These are phyloP conservation scores for Cordyceps cateniannulata DNA, from an alignment of 2,329 filamentous ascomycete species.

Conservation along the genomic window DNA sequence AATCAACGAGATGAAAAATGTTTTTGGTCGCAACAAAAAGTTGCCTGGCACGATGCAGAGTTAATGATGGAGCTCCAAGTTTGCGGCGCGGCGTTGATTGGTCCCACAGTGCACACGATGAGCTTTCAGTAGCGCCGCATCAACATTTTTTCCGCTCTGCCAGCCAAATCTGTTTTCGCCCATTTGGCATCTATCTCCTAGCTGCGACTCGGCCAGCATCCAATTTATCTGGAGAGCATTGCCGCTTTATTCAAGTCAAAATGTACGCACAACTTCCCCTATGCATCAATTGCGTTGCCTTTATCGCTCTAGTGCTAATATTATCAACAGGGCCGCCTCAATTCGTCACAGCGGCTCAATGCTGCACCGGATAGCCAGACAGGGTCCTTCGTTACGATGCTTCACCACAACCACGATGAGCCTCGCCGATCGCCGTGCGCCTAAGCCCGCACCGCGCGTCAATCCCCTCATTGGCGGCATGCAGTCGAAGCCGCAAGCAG, in stretches of 20 bases:
- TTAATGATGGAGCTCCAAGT: slow-evolving; percentile 11
- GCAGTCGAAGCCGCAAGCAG: not conserved
- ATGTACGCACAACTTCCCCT: not conserved
- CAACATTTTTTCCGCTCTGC: slow-evolving; percentile 10
- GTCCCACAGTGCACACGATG: slow-evolving; percentile 5
- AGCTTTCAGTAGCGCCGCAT: slow-evolving; percentile 3
- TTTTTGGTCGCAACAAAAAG: not conserved
- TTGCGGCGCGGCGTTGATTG: slow-evolving; percentile 16
- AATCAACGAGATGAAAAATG: not conserved
- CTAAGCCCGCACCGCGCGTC: slow-evolving; percentile 6
- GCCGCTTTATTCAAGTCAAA: not conserved
- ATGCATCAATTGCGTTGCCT: not conserved
- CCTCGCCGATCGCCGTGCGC: slow-evolving; percentile 1
- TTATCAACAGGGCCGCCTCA: not conserved
- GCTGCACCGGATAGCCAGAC: not conserved
- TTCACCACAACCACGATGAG: slow-evolving; percentile 6
- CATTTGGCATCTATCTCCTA: not conserved
- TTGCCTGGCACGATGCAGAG: not conserved
- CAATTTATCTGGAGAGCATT: not conserved
- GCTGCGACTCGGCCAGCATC: not conserved
- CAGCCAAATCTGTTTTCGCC: slow-evolving; percentile 4
- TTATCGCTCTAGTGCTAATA: not conserved
- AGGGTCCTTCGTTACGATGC: not conserved
- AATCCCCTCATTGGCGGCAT: slow-evolving; percentile 10
- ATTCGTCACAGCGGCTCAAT: slow-evolving; percentile 10